Evolutionary conservation across 805 yeast species (phyloP), one percentile per base, ranked within the genome.

Genomic region (Candida nanaspora): DNA sequence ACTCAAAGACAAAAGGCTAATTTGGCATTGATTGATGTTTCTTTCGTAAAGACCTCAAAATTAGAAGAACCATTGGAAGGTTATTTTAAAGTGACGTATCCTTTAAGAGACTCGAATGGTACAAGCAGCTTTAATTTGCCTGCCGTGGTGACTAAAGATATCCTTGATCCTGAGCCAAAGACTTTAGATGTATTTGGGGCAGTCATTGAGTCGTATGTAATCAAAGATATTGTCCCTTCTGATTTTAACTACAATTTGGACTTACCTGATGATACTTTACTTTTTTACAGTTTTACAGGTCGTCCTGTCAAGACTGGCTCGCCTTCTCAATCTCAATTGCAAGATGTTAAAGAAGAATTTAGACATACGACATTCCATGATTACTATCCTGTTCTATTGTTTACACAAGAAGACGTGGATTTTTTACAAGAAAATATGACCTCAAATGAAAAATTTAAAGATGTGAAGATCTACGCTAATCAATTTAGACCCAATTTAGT

Each of bases 401-500:
- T 53, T 29, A 47, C 57, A 3, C 42, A 45, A 28, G 57, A 47
- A 33, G 61, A 57, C 35, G 35, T 57, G 9, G 33, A 33, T 4
- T 49, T 49, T 26, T 35, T 57, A 22, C 45, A 46, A 28, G n/a
- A 13, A 2, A 36, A 40, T 20, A 19, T 53, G 4, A 52, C 55
- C 16, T 37, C 46, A 23, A 46, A 39, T 11, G 43, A 37, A 25
- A 48, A 47, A 14, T 34, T 40, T 28, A 28, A 33, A 10, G 39
- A 43, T 16, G 48, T 40, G 4, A 44, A 43, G 10, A 41, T 33
- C 5, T 52, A 47, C 2, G 23, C 42, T 8, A 45, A 49, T 28
- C 39, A 52, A 5, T 59, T 58, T 47, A 36, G 65, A 28, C 57
- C 61, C 2, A 59, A 58, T 40, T 21, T 59, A 5, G 39, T 58